Evolutionary conservation across 768 basidiomycete species (phyloP).

Genomic region (Podaxis sp.): DNA sequence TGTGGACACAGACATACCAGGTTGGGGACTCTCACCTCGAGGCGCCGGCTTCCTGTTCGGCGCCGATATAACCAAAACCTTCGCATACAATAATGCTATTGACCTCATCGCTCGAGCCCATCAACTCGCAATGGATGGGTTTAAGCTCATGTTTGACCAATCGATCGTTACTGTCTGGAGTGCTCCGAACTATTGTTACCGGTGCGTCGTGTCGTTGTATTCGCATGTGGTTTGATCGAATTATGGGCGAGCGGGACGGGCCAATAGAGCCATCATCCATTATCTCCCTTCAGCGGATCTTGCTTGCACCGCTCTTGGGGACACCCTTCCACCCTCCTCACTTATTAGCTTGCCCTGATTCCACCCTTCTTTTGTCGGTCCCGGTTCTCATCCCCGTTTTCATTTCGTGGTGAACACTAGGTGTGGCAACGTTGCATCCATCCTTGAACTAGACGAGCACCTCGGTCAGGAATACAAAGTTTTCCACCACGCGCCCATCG

Average conservation of each 20-base stretch:
- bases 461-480: constrained; percentile 95
- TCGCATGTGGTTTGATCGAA: background rate
- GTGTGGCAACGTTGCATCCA: constrained; percentile 95
- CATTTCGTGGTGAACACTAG: constrained; percentile 34
- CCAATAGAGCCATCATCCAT: background rate
- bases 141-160: constrained; percentile 94
- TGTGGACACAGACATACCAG: constrained; percentile 65
- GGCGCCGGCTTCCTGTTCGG: constrained; percentile 97
- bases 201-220: constrained; percentile 48
- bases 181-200: constrained; percentile 97
- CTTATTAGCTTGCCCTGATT: constrained; percentile 8
- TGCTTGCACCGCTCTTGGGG: constrained; percentile 8
- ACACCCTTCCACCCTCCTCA: constrained; percentile 8
- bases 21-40: constrained; percentile 97
- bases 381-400: background rate
- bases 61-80: constrained; percentile 84
- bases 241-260: background rate
- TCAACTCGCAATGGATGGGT: constrained; percentile 97
- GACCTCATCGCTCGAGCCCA: constrained; percentile 96
- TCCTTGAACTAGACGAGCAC: constrained; percentile 91
- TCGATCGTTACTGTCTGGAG: constrained; percentile 98
- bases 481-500: constrained; percentile 86
- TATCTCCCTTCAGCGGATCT: constrained; percentile 7
- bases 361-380: background rate
- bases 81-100: constrained; percentile 88